Percentiles rank a stretch among this genome's conserved stretches.
Conservation (phyloP, 2,329 filamentous ascomycete genomes). For the Fusarium sp. region DNA sequence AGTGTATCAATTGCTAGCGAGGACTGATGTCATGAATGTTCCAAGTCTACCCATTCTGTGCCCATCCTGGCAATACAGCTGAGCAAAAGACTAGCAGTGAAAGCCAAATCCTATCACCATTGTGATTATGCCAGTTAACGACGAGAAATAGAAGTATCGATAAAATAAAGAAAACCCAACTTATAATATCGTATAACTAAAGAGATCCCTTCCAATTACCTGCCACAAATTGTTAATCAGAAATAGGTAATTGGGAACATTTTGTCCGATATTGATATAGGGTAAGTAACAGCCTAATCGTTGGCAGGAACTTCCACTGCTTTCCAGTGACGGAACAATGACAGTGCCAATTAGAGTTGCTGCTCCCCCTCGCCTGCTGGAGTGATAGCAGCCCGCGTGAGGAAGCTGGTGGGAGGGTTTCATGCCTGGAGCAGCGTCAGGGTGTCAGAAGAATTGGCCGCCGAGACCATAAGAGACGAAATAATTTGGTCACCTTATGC, state of each 20-base stretch:
- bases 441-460: no score
- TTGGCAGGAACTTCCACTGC: background rate
- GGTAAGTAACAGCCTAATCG: background rate
- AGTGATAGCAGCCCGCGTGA: background rate
- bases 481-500: no score
- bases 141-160: background rate
- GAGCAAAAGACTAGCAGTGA: background rate
- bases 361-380: conserved; percentile 37
- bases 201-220: background rate
- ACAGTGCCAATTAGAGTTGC: conserved; percentile 40
- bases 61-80: background rate
- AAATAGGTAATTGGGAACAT: background rate
- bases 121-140: no score
- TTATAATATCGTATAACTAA: background rate
- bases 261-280: background rate
- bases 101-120: background rate
- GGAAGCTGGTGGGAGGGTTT: background rate
- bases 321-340: background rate
- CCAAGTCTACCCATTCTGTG: background rate
- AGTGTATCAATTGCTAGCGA: background rate
- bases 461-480: no score
- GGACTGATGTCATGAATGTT: conserved; percentile 32
- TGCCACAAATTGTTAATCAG: background rate
- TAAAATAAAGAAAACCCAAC: no score
- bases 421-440: no score